Evolutionary conservation across 495 filamentous ascomycete species (phyloP), one percentile per base, ranked within the genome.

Genomic region (Neurospora sp.): DNA sequence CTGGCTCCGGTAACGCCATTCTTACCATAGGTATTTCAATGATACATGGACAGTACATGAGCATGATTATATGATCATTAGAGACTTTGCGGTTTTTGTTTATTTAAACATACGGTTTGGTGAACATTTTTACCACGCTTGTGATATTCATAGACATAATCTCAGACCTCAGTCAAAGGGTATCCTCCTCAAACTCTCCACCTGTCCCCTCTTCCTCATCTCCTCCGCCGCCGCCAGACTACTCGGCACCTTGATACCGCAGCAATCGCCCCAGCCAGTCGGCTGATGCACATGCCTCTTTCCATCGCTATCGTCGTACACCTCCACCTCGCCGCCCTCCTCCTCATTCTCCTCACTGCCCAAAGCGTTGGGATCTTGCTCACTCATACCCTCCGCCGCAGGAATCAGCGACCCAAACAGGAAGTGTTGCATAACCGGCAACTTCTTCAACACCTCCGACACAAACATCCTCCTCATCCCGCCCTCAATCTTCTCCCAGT

Each of bases 341-440:
- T 83, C 81, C 27, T 87, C 88, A 9, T 86, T 84, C 27, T 82
- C 82, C 71, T 85, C 82, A 40, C 79, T 80, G 40, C 78, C 76
- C 16, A 72, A 68, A 14, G 81, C 72, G 1, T 75, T 80, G 40
- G 85, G 83, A 16, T 84, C 84, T 74, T 88, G 88, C 44, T 83
- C 85, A 53, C 89, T 91, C 96, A 98, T 98, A 3, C 89, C 93
- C 72, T 93, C 88, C 3, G 82, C 88, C 3, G 94, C 93, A 3
- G 93, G 91, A 3, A 99, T 83, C 45, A 99, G 83, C 10, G 85
- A 85, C 18, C 96, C 96, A 81, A 99, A 99, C 38, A 96, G 79
- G 78, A 99, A 98, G 80, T 99, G 96, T 79, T 99, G 96, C 91
- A 98, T 97, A 48, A 99, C 96, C 8, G 96, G 96, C 71, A 98